Conservation (phyloP, 108 stramenopile species). For the Fistulifera solaris region DNA sequence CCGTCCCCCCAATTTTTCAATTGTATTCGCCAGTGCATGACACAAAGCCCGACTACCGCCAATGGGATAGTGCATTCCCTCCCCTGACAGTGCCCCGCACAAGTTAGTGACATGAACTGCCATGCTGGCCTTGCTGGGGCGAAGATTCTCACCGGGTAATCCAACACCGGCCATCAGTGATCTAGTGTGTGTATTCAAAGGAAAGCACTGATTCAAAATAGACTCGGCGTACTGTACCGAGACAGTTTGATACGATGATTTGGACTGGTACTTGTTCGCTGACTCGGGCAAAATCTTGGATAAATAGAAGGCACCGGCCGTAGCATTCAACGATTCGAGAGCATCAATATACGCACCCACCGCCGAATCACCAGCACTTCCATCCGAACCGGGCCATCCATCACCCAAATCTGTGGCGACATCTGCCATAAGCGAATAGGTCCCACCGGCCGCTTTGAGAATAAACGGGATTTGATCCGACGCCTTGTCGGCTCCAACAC, state of each 20-base stretch:
- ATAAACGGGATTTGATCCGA: slow-evolving; percentile 41
- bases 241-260: slow-evolving; percentile 44
- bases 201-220: slow-evolving; percentile 63
- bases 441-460: slow-evolving; percentile 37
- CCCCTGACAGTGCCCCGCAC: slow-evolving; percentile 47
- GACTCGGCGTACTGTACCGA: slow-evolving; percentile 5
- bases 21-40: slow-evolving; percentile 65
- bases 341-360: slow-evolving; percentile 47
- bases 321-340: slow-evolving; percentile 50
- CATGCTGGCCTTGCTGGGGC: slow-evolving; percentile 75
- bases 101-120: slow-evolving; percentile 74
- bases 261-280: slow-evolving; percentile 21
- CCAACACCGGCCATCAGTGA: slow-evolving; percentile 81
- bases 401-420: slow-evolving; percentile 56
- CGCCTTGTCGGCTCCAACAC: slow-evolving; percentile 44
- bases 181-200: slow-evolving; percentile 63
- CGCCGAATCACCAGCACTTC: slow-evolving; percentile 43
- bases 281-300: slow-evolving; percentile 52
- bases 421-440: slow-evolving; percentile 46
- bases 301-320: slow-evolving; percentile 51
- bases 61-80: slow-evolving; percentile 79
- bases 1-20: slow-evolving; percentile 70
- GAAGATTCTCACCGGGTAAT: slow-evolving; percentile 65
- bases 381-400: slow-evolving; percentile 58
- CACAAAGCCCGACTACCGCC: slow-evolving; percentile 79